Evolutionary conservation across 75 land plant genomes (phyloP), one percentile per base, ranked within the genome.

Genomic region (Larix kaempferi): DNA sequence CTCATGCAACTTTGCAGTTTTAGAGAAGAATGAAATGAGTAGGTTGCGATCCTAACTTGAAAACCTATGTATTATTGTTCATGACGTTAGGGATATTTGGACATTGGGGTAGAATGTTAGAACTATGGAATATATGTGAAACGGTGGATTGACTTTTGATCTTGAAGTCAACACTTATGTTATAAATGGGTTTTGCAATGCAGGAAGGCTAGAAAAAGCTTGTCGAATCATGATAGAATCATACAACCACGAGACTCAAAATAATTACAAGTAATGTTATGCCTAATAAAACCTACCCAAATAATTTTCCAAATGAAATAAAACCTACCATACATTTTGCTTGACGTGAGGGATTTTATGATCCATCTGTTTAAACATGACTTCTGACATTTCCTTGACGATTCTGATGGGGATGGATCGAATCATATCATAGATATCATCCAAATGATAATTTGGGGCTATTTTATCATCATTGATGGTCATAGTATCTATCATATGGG

Each of bases 261-360:
- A n/a, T n/a, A n/a, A n/a, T n/a, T n/a, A n/a, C n/a, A n/a, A n/a
- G n/a, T n/a, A n/a, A n/a, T n/a, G n/a, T n/a, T n/a, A n/a, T n/a
- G n/a, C n/a, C n/a, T n/a, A n/a, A n/a, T n/a, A n/a, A n/a, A 65
- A 35, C n/a, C n/a, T n/a, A n/a, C 2, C 27, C 62, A 23, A 62
- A 59, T 17, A 5, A 21, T 59, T 21, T 6, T 6, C 5, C 22
- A 21, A 59, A 62, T 5, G 22, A 59, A 3, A 6, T 55, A 75
- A 75, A 22, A 66, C 15, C 27, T 29, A 55, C 2, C 64, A 37
- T 81, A 92, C 99, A 94, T 97, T 97, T 62, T 97, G 99, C 78
- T 94, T 97, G 58, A 97, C 99, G 26, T 91, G n/a, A 2, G 99
- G 98, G 82, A 92, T 94, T 84, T 89, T 97, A 56, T 95, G 93